Base-by-base conservation (phyloP, 1,284 basidiomycete species). In the Ganoderma lingzhi region DNA sequence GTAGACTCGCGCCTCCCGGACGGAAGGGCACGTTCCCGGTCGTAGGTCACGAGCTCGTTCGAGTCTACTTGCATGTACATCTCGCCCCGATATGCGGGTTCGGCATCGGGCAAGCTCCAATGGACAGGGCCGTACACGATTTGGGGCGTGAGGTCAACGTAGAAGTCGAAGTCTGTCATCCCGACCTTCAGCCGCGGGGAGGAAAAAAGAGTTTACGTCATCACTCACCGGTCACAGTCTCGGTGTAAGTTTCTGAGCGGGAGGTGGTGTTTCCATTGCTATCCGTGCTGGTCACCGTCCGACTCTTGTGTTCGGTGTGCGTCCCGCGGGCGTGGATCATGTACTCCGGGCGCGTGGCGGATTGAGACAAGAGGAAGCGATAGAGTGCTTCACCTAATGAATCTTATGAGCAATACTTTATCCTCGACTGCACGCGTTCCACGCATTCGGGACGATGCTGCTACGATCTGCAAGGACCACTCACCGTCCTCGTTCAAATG, bases 401-500 rank as follows among this genome's bases (percentile, higher is more conserved):
- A 6, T 2, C 6, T 0, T 15, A 35, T 86, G 84, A 23, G 82
- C 83, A 70, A 28, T 3, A 6, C 15, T 8, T 35, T 23, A 14
- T 45, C 48, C 5, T 53, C 9, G 19, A 19, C 17, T 5, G 32
- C 5, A 14, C 14, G 15, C 5, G 15, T 58, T 58, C 35, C 2
- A 19, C 6, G 55, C 14, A 35, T 5, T 37, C 17, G 1, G 10
- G 17, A 17, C 32, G 32, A 58, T 3, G 35, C 48, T 9, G 8
- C 39, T 1, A 37, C 35, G 4, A 15, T 19, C 32, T 15, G 14
- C 48, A 32, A 67, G 28, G 41, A 48, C 9, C 15, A 80, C 80
- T 64, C 71, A 86, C 91, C 91, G 72, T 96, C 92, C 63, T 87
- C 81, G 73, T 93, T 93, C 66, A 93, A 79, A 77, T 93, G 92